phyloP scores from a whole-genome alignment of 2,329 filamentous ascomycete genomes.

The Aspergillus sclerotialis region DNA sequence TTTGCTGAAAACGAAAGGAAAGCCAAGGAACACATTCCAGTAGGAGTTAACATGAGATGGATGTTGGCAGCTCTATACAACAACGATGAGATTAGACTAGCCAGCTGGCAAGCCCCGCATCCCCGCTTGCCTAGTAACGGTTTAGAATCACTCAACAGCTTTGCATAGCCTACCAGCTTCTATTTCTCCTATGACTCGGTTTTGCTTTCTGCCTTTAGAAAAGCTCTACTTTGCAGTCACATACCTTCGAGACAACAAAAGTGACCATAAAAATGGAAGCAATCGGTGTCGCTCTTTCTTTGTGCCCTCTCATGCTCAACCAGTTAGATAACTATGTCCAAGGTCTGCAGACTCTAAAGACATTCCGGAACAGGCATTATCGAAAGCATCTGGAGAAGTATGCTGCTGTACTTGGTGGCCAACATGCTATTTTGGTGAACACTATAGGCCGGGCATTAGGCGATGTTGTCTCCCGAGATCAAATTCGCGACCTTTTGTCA shows the following conservation, averaged over 20 bases:
- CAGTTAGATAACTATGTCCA: conserved; percentile 14
- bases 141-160: no score
- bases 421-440: conserved; percentile 7
- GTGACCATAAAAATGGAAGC: conserved; percentile 8
- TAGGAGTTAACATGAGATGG: no score
- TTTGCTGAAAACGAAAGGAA: not conserved
- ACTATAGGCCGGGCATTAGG: conserved; percentile 4
- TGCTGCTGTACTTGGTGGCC: conserved; percentile 2
- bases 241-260: no score
- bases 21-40: no score
- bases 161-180: no score
- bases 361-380: conserved; percentile 7
- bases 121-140: no score
- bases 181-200: no score
- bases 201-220: no score
- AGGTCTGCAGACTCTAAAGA: conserved; percentile 12
- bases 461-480: conserved; percentile 5
- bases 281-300: conserved; percentile 12
- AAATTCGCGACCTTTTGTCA: conserved; percentile 6
- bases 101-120: not conserved
- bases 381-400: conserved; percentile 7
- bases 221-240: no score
- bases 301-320: conserved; percentile 18
- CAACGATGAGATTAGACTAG: no score
- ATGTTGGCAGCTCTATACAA: no score